These are phyloP conservation scores for Fusarium zealandicum DNA, from an alignment of 2,329 filamentous ascomycete species.

Conservation along the genomic window DNA sequence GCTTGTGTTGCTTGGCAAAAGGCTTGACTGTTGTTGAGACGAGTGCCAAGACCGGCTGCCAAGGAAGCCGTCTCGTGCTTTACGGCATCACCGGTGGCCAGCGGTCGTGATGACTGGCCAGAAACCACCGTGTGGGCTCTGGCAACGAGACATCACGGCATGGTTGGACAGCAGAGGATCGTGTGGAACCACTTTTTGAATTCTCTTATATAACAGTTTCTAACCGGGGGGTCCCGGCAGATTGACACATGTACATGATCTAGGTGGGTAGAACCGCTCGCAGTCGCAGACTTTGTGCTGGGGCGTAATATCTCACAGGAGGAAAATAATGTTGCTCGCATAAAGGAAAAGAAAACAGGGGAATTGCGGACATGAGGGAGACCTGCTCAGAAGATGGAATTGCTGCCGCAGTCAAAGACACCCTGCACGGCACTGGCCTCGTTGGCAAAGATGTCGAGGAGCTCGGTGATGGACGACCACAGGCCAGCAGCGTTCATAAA, in stretches of 20 bases:
- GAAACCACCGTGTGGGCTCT: slow-evolving; percentile 15
- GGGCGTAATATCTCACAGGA: slow-evolving; percentile 28
- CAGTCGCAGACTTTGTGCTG: slow-evolving; percentile 11
- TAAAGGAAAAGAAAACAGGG: slow-evolving; percentile 13
- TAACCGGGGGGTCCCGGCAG: slow-evolving; percentile 13
- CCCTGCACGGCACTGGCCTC: slow-evolving; percentile 41
- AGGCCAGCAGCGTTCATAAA: slow-evolving; percentile 48
- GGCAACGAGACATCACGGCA: slow-evolving; percentile 11
- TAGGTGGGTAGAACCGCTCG: slow-evolving; percentile 22
- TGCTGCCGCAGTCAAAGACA: slow-evolving; percentile 46
- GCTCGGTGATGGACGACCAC: slow-evolving; percentile 45
- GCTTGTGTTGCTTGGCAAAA: not conserved
- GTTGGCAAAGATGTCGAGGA: slow-evolving; percentile 44
- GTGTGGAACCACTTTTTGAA: slow-evolving; percentile 37
- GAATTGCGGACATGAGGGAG: slow-evolving; percentile 18
- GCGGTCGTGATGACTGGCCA: not conserved
- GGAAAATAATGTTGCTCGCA: slow-evolving; percentile 22
- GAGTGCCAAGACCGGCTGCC: slow-evolving; percentile 21
- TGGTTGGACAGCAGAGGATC: slow-evolving; percentile 15
- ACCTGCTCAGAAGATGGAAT: slow-evolving; percentile 44
- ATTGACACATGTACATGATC: slow-evolving; percentile 38
- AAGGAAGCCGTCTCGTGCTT: slow-evolving; percentile 1
- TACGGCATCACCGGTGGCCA: slow-evolving; percentile 31
- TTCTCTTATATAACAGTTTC: slow-evolving; percentile 44
- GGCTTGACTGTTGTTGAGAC: slow-evolving; percentile 18